Evolutionary conservation across 192 early-diverging fungal species (phyloP).

Genomic region (Spizellomyces punctatus): DNA sequence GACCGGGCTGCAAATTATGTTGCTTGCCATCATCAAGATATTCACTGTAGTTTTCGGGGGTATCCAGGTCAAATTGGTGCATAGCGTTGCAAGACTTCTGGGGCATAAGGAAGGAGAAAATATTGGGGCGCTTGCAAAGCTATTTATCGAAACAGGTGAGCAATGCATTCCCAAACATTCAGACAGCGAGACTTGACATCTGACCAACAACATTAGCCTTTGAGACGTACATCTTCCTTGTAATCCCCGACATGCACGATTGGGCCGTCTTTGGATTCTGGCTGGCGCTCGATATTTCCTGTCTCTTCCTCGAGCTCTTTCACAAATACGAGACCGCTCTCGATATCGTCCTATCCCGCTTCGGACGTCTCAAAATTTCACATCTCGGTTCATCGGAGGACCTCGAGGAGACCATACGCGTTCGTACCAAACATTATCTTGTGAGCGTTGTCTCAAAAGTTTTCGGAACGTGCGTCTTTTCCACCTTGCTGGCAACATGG

Average conservation of each 20-base stretch:
- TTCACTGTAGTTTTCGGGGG: neutral
- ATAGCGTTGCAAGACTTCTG: neutral
- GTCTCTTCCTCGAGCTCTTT: neutral
- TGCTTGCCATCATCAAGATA: neutral
- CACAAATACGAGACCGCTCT: neutral
- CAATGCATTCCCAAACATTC: neutral
- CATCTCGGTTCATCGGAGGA: neutral
- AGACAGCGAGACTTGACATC: neutral
- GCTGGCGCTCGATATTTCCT: neutral
- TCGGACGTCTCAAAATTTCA: neutral
- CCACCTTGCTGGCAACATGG: neutral
- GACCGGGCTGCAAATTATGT: neutral
- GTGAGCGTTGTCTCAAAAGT: neutral
- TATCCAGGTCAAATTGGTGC: constrained; percentile 1
- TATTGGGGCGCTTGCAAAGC: constrained; percentile 4
- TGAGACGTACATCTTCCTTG: neutral
- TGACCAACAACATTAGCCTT: neutral
- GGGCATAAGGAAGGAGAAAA: constrained; percentile 3
- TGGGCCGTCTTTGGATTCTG: constrained; percentile 13
- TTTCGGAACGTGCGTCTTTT: constrained; percentile 1
- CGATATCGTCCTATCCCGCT: neutral
- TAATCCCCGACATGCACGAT: constrained; percentile 9
- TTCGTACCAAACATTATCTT: constrained; percentile 2
- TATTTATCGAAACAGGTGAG: neutral
- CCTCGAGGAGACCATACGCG: neutral